Evolutionary conservation across 2,329 filamentous ascomycete genomes (phyloP), one percentile per base, ranked within the genome.

Genomic region (Xylaria sp.): DNA sequence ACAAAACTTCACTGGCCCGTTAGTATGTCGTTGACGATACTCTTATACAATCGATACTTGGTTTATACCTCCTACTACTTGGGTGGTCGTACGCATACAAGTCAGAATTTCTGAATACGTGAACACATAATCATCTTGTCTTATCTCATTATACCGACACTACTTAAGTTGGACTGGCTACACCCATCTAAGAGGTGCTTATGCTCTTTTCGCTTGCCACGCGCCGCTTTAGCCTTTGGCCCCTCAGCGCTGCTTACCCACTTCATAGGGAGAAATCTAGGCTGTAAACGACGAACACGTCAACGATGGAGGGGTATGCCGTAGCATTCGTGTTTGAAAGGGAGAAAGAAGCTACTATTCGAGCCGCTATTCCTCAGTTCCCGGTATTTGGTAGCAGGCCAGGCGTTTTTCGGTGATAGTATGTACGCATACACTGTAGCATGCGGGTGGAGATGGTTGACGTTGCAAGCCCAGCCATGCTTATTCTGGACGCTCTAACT

Each of bases 271-370:
- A 8, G 34, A 19, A 53, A 39, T 57, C 17, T 27, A 36, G 30
- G 58, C 63, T 59, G 60, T 65, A 47, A 56, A 48, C 9, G 63
- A 58, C 36, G 66, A 56, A 69, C 69, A 68, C 62, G 69, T 70
- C 30, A 39, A 58, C 36, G 54, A 57, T 11, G 51, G 27, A 7
- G 34, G 34, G 4, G 5, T 54, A 32, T 54, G 27, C 12, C 30
- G 67, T 21, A 32, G 39, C 39, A 39, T 56, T 64, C 65, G 65
- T 67, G 56, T 64, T 64, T 27, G 21, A 60, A 55, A 55, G 24
- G 51, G 17, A 11, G 36, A 19, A 34, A n/a, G 27, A 3, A 27
- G 17, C 17, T 30, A 21, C 21, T 57, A 39, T 11, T 56, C 51
- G 36, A 47, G 51, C 60, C 36, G 50, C 36, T 30, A 27, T 51